A percentile compares a stretch with the other conserved stretches of the same genome.
These are phyloP conservation scores for Trichoderma parareesei DNA, from an alignment of 495 filamentous ascomycete genomes.

Conservation along the genomic window DNA sequence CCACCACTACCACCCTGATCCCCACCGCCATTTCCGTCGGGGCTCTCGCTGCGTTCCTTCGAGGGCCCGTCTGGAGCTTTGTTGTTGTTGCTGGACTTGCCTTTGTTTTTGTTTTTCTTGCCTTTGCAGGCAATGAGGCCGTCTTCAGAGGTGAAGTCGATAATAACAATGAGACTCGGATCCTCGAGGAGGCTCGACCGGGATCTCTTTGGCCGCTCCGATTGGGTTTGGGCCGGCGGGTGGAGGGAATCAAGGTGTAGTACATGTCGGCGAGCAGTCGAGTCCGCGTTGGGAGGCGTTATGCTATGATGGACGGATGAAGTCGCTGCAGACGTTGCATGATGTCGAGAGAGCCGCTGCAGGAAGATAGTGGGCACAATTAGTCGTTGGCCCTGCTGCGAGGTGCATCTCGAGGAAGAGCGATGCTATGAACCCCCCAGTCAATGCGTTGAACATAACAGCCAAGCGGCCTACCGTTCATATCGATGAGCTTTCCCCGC, in stretches of 20 bases:
- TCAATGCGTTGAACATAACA: background rate
- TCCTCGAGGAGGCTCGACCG: constrained; percentile 20
- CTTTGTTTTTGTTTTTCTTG: constrained; percentile 37
- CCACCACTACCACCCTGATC: constrained; percentile 16
- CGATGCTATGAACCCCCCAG: constrained; percentile 14
- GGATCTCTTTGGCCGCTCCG: constrained; percentile 13
- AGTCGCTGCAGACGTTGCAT: background rate
- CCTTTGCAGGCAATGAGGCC: constrained; percentile 38
- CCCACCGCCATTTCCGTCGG: constrained; percentile 12
- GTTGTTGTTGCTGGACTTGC: constrained; percentile 16
- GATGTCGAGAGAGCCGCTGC: background rate
- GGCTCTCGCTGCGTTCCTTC: constrained; percentile 6
- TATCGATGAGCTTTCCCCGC: background rate
- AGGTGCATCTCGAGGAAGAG: background rate
- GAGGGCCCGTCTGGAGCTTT: background rate
- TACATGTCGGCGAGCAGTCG: constrained; percentile 16
- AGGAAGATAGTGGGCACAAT: background rate
- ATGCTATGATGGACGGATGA: background rate
- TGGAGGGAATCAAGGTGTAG: constrained; percentile 1
- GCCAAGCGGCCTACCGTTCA: background rate
- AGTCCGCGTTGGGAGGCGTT: constrained; percentile 18
- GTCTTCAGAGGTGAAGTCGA: constrained; percentile 39
- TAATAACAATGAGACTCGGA: constrained; percentile 24
- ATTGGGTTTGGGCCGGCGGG: background rate
- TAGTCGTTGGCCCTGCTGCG: background rate